Base-by-base conservation (phyloP, 164 flowering plant genomes). In the Aristolochia californica region DNA sequence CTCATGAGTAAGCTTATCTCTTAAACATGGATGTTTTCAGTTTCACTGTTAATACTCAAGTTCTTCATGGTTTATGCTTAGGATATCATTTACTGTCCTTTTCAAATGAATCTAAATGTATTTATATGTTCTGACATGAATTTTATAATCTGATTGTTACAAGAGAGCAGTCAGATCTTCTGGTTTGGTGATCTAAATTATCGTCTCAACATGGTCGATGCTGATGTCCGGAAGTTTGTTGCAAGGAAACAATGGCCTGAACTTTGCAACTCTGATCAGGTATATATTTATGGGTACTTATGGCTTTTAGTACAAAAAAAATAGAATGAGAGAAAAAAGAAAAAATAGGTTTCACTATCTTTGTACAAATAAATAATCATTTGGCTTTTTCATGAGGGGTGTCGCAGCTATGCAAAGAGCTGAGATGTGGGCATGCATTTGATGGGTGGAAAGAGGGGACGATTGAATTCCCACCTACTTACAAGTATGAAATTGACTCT, bases 131-230 rank as follows among this genome's bases (percentile, higher is more conserved):
- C 27, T 22, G 54, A 50, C 10, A 34, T 22, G 54, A 20, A 50
- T 27, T n/a, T 13, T 12, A 2, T 44, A 24, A n/a, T 38, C 21
- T 61, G 24, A 27, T 63, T 45, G 27, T n/a, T 61, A 45, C 14
- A 53, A 53, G 69, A 62, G 20, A 66, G 66, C 93, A 93, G 97
- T 65, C 80, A 87, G 67, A 84, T 89, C 62, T 93, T 93, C 78
- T 93, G 96, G 99, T 85, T 93, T 67, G 99, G 97, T 15, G 99
- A 93, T 70, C 69, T 93, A 77, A 93, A 93, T 61, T 93, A 93
- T 70, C 97, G 99, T 57, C 81, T 93, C 59, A 84, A 81, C 62
- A 73, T 84, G 93, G 48, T 65, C 72, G 97, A 93, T 59, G 50
- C 72, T 13, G 87, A 93, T 38, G 77, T 87, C 24, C 76, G 99